phyloP scores from a whole-genome alignment of 2,329 filamentous ascomycete species.

The Aspergillus caelatus region DNA sequence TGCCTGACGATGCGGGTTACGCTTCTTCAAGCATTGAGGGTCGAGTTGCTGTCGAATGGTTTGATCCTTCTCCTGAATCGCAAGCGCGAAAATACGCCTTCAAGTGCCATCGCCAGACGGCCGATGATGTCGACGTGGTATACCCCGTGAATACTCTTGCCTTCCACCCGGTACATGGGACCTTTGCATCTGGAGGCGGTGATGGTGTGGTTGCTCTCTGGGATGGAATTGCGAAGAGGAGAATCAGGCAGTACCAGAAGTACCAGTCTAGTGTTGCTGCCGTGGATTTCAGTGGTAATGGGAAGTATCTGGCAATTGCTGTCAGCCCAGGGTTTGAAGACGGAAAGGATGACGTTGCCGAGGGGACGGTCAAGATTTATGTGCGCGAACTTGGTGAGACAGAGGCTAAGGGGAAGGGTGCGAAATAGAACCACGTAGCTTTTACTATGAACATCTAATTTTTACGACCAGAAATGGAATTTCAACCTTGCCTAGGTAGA shows the following conservation, averaged over 20 bases:
- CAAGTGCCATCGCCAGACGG: conserved; percentile 89
- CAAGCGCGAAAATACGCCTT: conserved; percentile 97
- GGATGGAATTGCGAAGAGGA: conserved; percentile 88
- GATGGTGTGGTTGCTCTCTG: conserved; percentile 91
- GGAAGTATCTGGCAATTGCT: conserved; percentile 75
- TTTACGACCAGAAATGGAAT: conserved; percentile 15
- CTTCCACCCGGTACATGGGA: conserved; percentile 81
- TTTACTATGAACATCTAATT: conserved; percentile 15
- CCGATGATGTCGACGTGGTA: conserved; percentile 73
- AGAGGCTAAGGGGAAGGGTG: conserved; percentile 83
- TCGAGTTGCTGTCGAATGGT: conserved; percentile 95
- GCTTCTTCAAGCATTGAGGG: conserved; percentile 92
- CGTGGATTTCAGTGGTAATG: conserved; percentile 75
- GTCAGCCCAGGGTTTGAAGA: conserved; percentile 88
- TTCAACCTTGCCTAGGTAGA: not conserved
- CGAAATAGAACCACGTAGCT: conserved; percentile 55
- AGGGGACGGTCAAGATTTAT: conserved; percentile 74
- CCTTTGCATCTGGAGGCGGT: conserved; percentile 86
- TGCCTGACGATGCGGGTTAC: conserved; percentile 95
- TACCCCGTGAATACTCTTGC: conserved; percentile 89
- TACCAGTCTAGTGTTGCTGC: conserved; percentile 78
- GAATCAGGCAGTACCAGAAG: conserved; percentile 86
- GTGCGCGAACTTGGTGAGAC: conserved; percentile 82
- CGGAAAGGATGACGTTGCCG: conserved; percentile 74
- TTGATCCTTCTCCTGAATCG: conserved; percentile 83